phyloP scores from a whole-genome alignment of 805 yeast genomes.

The Zygosaccharomyces lentus region DNA sequence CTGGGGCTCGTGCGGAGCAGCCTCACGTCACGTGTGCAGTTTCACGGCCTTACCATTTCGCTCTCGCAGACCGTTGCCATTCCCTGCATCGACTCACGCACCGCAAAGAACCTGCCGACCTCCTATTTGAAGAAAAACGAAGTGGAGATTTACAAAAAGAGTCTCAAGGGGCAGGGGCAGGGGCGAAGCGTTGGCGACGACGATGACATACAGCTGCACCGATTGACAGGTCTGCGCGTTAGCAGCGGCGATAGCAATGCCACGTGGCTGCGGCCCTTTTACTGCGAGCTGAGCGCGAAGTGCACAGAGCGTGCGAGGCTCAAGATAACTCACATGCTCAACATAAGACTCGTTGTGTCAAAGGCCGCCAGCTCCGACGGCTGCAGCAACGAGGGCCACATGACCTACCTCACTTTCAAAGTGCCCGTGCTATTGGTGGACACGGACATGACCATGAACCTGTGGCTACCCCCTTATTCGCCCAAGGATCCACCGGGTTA shows the following conservation, averaged over 20 bases:
- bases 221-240: not conserved
- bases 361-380: not conserved
- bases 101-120: constrained; percentile 7
- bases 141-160: constrained; percentile 10
- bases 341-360: constrained; percentile 7
- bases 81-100: constrained; percentile 15
- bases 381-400: not conserved
- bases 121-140: constrained; percentile 13
- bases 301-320: constrained; percentile 12
- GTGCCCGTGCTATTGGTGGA: constrained; percentile 19
- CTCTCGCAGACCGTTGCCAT: constrained; percentile 18
- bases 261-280: constrained; percentile 16
- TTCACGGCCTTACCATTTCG: constrained; percentile 8
- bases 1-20: constrained; percentile 8
- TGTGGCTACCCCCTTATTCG: constrained; percentile 12
- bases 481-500: not conserved
- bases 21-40: constrained; percentile 1
- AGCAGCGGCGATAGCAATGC: not conserved
- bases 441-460: constrained; percentile 13
- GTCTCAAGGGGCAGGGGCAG: constrained; percentile 2
- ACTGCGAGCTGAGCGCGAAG: constrained; percentile 16
- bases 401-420: constrained; percentile 8
- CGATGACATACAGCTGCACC: not conserved
- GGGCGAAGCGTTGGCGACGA: constrained; percentile 16
- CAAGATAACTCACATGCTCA: constrained; percentile 18